These are phyloP conservation scores for Lomentospora prolificans DNA, from an alignment of 2,329 filamentous ascomycete species.

Conservation along the genomic window DNA sequence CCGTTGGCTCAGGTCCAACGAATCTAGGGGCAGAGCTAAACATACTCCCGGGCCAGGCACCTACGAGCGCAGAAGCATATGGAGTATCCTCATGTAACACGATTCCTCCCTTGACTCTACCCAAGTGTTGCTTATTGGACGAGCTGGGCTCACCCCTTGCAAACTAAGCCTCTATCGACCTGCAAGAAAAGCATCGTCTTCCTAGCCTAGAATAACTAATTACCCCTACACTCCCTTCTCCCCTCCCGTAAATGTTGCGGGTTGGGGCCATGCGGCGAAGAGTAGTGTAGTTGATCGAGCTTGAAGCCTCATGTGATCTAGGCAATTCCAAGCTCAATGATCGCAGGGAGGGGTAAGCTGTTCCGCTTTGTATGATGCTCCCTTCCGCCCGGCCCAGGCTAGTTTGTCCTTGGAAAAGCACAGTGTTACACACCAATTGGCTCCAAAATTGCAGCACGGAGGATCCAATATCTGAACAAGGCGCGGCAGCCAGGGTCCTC, in stretches of 20 bases:
- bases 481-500: background rate
- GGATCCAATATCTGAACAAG: background rate
- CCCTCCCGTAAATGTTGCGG: no score
- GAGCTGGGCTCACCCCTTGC: background rate
- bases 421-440: background rate
- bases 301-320: background rate
- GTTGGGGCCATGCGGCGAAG: no score
- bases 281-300: no score
- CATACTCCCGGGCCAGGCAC: background rate
- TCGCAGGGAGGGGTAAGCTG: no score
- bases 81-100: background rate
- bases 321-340: background rate
- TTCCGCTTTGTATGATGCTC: no score
- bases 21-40: background rate
- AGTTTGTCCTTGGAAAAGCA: background rate
- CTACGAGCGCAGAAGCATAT: background rate
- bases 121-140: background rate
- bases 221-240: background rate
- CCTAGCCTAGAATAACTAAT: no score
- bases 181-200: background rate
- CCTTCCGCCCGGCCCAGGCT: no score
- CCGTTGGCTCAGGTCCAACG: background rate
- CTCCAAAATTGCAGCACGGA: background rate
- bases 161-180: background rate
- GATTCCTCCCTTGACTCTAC: background rate